phyloP scores from a whole-genome alignment of 2,329 filamentous ascomycete species.

The Paracamarosporium sp. region DNA sequence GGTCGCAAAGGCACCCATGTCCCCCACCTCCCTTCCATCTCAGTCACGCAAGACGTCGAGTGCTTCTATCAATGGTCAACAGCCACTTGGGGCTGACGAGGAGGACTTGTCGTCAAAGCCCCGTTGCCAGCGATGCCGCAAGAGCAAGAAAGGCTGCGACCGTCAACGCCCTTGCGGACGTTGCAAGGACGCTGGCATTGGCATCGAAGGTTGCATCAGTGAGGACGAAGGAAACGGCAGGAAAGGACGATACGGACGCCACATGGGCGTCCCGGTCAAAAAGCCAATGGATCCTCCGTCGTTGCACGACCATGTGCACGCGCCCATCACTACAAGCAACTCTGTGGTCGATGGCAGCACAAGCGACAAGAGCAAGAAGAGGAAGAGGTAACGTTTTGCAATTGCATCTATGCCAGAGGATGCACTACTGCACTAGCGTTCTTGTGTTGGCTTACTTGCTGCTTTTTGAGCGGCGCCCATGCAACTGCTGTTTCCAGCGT shows the following conservation, averaged over 20 bases:
- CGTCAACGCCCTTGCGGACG: slow-evolving; percentile 92
- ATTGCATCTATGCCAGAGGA: background rate
- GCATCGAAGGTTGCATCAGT: slow-evolving; percentile 91
- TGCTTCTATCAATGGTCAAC: slow-evolving; percentile 70
- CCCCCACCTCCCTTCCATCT: slow-evolving; percentile 69
- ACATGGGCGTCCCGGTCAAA: slow-evolving; percentile 73
- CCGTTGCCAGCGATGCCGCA: slow-evolving; percentile 95
- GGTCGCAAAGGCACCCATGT: slow-evolving; percentile 55
- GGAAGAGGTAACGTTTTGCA: slow-evolving; percentile 62
- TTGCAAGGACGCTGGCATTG: slow-evolving; percentile 94
- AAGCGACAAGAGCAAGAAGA: slow-evolving; percentile 71
- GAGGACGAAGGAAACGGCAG: slow-evolving; percentile 98
- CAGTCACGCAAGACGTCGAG: slow-evolving; percentile 77
- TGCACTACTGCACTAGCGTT: background rate
- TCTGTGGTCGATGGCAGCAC: slow-evolving; percentile 22
- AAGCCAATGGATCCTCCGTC: slow-evolving; percentile 54
- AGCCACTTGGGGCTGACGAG: slow-evolving; percentile 71
- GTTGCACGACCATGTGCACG: slow-evolving; percentile 39
- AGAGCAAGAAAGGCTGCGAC: slow-evolving; percentile 99
- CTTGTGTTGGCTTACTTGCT: slow-evolving; percentile 3
- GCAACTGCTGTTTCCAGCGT: background rate
- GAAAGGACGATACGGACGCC: slow-evolving; percentile 84
- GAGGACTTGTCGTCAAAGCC: slow-evolving; percentile 95
- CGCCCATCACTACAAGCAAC: slow-evolving; percentile 22
- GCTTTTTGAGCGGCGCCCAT: background rate